These are phyloP conservation scores for Strigomonas culicis DNA, from an alignment of 208 protist genomes.

Conservation along the genomic window DNA sequence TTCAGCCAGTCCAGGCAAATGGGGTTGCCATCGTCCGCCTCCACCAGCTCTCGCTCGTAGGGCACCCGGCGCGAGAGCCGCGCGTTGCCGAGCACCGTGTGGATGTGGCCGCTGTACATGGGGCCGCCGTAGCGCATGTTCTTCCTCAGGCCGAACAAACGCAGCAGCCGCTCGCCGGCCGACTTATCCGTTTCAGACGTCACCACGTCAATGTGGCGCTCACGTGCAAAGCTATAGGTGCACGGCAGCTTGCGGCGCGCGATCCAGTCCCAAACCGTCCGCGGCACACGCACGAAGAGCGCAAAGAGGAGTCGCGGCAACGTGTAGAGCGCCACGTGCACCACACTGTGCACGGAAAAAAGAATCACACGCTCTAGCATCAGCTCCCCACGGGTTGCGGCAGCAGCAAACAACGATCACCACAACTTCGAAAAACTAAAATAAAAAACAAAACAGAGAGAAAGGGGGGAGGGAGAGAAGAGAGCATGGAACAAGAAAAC, in stretches of 20 bases:
- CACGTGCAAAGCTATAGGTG: slow-evolving; percentile 15
- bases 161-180: neutral
- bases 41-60: slow-evolving; percentile 26
- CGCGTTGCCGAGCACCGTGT: slow-evolving; percentile 22
- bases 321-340: neutral
- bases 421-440: neutral
- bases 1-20: slow-evolving; percentile 33
- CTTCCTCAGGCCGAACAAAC: slow-evolving; percentile 19
- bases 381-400: too few relatives aligned
- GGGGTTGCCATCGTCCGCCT: slow-evolving; percentile 29
- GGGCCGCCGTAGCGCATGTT: slow-evolving; percentile 25
- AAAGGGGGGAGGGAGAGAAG: neutral
- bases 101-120: slow-evolving; percentile 35
- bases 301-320: slow-evolving; percentile 26
- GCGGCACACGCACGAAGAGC: slow-evolving; percentile 34
- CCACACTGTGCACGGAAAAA: neutral
- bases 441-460: slow-evolving; percentile 1
- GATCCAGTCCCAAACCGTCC: slow-evolving; percentile 31
- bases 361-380: slow-evolving; percentile 8
- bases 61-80: slow-evolving; percentile 9
- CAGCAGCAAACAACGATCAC: neutral
- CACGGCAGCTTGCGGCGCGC: slow-evolving; percentile 17
- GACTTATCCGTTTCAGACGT: slow-evolving; percentile 22
- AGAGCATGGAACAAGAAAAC: neutral
- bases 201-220: slow-evolving; percentile 25